Evolutionary conservation across 208 protist genomes (phyloP).

Genomic region (Phytomonas sp.): DNA sequence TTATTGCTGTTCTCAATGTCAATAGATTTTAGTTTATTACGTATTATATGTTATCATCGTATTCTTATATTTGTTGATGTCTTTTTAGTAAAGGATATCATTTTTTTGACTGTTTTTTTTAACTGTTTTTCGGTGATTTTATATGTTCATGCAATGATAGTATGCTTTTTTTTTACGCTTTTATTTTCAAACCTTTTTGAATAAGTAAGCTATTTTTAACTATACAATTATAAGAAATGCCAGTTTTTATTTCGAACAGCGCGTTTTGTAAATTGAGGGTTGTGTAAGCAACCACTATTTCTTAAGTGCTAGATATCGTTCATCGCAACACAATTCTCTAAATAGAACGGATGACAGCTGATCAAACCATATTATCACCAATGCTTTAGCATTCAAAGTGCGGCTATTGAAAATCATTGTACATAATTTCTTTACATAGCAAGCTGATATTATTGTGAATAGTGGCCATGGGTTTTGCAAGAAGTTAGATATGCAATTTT

Average conservation of each 20-base stretch:
- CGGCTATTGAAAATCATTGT: not conserved
- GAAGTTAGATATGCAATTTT: not conserved
- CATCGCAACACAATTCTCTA: not conserved
- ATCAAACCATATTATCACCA: not conserved
- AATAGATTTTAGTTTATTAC: not conserved
- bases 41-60: not conserved
- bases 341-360: not conserved
- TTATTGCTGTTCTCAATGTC: constrained; percentile 5
- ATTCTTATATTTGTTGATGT: not conserved
- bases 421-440: not conserved
- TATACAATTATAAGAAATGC: no score
- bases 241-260: not conserved
- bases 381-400: not conserved
- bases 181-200: not conserved
- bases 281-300: not conserved
- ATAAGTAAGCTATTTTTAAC: no score
- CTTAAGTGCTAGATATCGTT: not conserved
- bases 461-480: not conserved
- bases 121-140: not conserved
- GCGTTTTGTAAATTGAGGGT: constrained; percentile 3
- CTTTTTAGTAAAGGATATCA: constrained; percentile 2
- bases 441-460: not conserved
- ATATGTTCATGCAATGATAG: not conserved
- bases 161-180: constrained; percentile 5
- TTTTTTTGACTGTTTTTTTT: not conserved